These are phyloP conservation scores for Scheffersomyces illinoinensis DNA, from an alignment of 1,139 yeast species.

Conservation along the genomic window DNA sequence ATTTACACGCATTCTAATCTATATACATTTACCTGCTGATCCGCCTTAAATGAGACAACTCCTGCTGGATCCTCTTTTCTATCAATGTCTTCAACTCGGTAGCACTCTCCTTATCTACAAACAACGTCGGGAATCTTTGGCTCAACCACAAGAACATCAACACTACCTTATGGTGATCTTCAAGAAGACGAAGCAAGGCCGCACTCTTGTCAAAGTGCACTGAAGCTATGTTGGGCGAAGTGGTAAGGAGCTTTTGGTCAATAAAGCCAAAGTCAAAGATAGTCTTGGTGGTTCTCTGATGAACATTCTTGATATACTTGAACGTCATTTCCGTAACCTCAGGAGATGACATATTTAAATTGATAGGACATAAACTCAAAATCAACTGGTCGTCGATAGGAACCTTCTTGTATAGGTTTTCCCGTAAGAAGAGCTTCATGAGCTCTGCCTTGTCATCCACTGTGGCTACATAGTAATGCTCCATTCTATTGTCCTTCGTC, in stretches of 20 bases:
- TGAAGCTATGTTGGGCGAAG: conserved; percentile 20
- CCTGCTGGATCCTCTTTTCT: conserved; percentile 66
- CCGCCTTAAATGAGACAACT: conserved; percentile 46
- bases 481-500: conserved; percentile 15
- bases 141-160: conserved; percentile 82
- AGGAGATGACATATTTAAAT: conserved; percentile 26
- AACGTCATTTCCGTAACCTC: conserved; percentile 26
- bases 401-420: conserved; percentile 24
- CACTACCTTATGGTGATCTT: conserved; percentile 67
- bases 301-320: conserved; percentile 39
- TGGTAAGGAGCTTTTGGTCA: conserved; percentile 27
- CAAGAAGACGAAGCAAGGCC: conserved; percentile 52
- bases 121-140: conserved; percentile 80
- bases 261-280: conserved; percentile 46
- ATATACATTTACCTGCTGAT: conserved; percentile 8
- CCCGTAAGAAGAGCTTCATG: conserved; percentile 45
- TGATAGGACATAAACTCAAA: conserved; percentile 62
- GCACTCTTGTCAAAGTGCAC: conserved; percentile 25
- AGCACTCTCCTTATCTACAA: conserved; percentile 78
- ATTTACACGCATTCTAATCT: not conserved
- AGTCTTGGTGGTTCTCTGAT: conserved; percentile 37
- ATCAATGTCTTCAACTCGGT: conserved; percentile 62
- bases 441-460: conserved; percentile 45
- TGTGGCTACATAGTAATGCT: conserved; percentile 42
- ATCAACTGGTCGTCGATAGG: conserved; percentile 55